phyloP scores from a whole-genome alignment of 2,329 filamentous ascomycete species.

The Ascochyta viciae-villosae region DNA sequence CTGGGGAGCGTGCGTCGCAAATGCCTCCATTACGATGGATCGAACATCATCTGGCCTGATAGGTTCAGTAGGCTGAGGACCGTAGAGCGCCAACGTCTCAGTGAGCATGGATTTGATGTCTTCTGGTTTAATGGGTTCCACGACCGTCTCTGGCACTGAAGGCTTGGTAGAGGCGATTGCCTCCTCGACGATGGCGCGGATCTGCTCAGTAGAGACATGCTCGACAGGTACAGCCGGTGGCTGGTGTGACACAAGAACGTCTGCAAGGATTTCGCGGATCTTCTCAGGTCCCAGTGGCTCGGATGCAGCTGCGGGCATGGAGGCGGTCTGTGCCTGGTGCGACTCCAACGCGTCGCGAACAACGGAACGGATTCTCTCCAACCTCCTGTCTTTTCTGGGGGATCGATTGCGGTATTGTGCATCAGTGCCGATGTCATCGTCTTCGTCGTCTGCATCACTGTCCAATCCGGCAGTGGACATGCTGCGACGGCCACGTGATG shows the following conservation, averaged over 20 bases:
- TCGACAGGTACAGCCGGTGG: constrained; percentile 33
- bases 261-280: constrained; percentile 66
- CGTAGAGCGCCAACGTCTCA: constrained; percentile 30
- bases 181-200: constrained; percentile 67
- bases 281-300: constrained; percentile 67
- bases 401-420: constrained; percentile 72
- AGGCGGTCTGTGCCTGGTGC: constrained; percentile 48
- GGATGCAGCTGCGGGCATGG: constrained; percentile 35
- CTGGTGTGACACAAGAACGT: constrained; percentile 65
- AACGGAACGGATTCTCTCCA: constrained; percentile 75
- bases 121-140: constrained; percentile 36
- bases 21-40: constrained; percentile 62
- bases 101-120: constrained; percentile 38
- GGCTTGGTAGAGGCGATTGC: constrained; percentile 62
- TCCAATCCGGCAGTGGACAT: constrained; percentile 72
- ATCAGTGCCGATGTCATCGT: constrained; percentile 69
- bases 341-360: constrained; percentile 68
- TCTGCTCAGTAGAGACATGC: constrained; percentile 70
- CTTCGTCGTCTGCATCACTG: constrained; percentile 94
- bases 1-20: constrained; percentile 54
- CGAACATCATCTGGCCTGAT: constrained; percentile 40
- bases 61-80: constrained; percentile 50
- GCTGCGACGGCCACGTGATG: constrained; percentile 66
- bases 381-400: constrained; percentile 76
- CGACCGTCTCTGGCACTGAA: constrained; percentile 19